A percentile compares a stretch with the other conserved stretches of the same genome.
phyloP scores from a whole-genome alignment of 768 basidiomycete species.

The Lactarius vividus region DNA sequence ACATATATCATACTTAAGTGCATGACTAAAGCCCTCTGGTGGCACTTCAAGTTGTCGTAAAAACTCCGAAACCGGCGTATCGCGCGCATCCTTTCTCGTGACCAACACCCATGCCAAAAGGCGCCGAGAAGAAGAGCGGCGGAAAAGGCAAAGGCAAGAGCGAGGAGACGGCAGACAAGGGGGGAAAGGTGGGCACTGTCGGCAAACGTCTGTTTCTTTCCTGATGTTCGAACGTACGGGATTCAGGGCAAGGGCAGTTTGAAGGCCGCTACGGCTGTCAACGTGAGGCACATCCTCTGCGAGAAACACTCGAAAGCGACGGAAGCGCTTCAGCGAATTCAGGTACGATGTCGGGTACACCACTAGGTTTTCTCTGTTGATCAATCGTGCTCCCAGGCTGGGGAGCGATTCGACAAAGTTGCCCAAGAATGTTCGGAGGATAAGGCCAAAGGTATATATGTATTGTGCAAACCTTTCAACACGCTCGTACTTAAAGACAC shows the following conservation, averaged over 20 bases:
- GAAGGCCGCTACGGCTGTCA: constrained; percentile 78
- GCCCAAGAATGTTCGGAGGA: constrained; percentile 90
- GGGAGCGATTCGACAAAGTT: constrained; percentile 82
- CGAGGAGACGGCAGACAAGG: constrained; percentile 15
- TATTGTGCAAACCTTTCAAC: neutral
- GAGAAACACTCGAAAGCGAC: constrained; percentile 81
- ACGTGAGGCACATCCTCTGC: constrained; percentile 85
- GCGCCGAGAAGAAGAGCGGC: constrained; percentile 37
- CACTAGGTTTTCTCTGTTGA: neutral
- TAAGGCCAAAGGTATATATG: constrained; percentile 71
- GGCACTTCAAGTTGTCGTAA: neutral
- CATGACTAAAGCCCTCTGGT: neutral
- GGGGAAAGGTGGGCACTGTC: constrained; percentile 10
- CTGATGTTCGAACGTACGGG: neutral
- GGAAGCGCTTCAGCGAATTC: constrained; percentile 76
- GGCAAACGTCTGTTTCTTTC: neutral
- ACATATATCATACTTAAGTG: neutral
- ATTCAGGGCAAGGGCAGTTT: constrained; percentile 53
- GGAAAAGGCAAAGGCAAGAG: constrained; percentile 30
- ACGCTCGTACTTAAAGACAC: constrained; percentile 1
- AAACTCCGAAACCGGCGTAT: neutral
- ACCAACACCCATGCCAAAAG: constrained; percentile 9
- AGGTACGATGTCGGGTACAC: constrained; percentile 44
- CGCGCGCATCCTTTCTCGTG: neutral
- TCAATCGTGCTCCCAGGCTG: constrained; percentile 50